Evolutionary conservation across 1,284 basidiomycete species (phyloP).

Genomic region (Puccinia novopanici): DNA sequence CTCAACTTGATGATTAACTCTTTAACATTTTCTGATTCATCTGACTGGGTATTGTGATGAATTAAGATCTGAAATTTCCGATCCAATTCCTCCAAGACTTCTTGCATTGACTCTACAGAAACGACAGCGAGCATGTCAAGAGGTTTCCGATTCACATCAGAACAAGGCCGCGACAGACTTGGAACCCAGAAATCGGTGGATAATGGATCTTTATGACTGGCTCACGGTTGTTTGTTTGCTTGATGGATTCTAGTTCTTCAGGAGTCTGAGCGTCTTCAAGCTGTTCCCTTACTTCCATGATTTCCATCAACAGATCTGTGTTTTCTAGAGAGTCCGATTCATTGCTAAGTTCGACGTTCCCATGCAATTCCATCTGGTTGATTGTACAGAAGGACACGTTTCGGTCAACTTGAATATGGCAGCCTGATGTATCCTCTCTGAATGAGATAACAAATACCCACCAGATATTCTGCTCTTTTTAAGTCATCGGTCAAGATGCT

Average conservation of each 20-base stretch:
- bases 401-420: too few species aligned
- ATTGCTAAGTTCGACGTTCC: constrained; percentile 16
- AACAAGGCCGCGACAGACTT: not conserved
- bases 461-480: constrained; percentile 45
- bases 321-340: constrained; percentile 70
- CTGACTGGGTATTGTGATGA: not conserved
- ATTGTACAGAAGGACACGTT: not conserved
- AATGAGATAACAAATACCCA: not conserved
- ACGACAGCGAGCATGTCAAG: not conserved
- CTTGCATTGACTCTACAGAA: constrained; percentile 4
- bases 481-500: constrained; percentile 24
- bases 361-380: constrained; percentile 25
- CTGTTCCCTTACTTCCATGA: constrained; percentile 78
- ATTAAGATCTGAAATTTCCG: not conserved
- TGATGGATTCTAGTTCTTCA: constrained; percentile 65
- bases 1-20: constrained; percentile 18
- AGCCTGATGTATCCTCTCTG: not conserved
- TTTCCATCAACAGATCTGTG: constrained; percentile 70
- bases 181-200: not conserved
- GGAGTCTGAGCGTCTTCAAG: constrained; percentile 69
- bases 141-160: not conserved
- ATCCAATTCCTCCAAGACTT: not conserved
- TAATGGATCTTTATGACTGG: not conserved
- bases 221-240: constrained; percentile 68
- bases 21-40: constrained; percentile 1